Base-by-base conservation (phyloP, 257 asterid species). In the Verbascum thapsus region DNA sequence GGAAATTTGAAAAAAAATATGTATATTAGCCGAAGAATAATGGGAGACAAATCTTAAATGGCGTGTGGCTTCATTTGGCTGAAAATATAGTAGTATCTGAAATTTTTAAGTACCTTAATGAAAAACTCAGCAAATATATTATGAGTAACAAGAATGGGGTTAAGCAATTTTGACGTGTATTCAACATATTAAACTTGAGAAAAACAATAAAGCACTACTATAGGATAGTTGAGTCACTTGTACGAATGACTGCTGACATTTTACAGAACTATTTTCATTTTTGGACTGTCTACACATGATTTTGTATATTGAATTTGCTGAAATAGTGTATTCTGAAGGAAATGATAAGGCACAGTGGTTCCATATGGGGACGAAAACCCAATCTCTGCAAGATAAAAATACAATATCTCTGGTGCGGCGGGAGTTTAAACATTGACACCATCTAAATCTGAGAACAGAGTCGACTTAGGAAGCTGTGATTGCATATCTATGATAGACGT, bases 1-100 rank as follows among this genome's bases (percentile, higher is more conserved):
- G 35, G 55, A 58, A 38, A 26, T 20, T 19, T 52, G 32, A 32
- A 57, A 42, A 66, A 26, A 49, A 58, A 51, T 30, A 65, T 23
- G 20, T 20, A n/a, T 34, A 49, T 16, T 37, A 5, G n/a, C 11
- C 42, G 38, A 37, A 59, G 32, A 18, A 35, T 39, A 35, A 10
- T 10, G 7, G 41, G 4, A 18, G n/a, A 50, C 18, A 35, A 40
- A 32, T n/a, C 44, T 40, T 42, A 32, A 51, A 45, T 10, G 18
- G 45, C 6, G 1, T 35, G 43, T 51, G 58, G 26, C 16, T 41
- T 58, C 32, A 59, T 2, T 19, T 16, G 26, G 44, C 3, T 19
- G 18, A 62, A 10, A 47, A 63, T 17, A 62, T 26, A 69, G 44
- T 43, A 23, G 12, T 44, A 45, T 53, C 7, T 16, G 4, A 32